These are phyloP conservation scores for Gossypium laxum DNA, from an alignment of 441 rosid genomes.

Conservation along the genomic window DNA sequence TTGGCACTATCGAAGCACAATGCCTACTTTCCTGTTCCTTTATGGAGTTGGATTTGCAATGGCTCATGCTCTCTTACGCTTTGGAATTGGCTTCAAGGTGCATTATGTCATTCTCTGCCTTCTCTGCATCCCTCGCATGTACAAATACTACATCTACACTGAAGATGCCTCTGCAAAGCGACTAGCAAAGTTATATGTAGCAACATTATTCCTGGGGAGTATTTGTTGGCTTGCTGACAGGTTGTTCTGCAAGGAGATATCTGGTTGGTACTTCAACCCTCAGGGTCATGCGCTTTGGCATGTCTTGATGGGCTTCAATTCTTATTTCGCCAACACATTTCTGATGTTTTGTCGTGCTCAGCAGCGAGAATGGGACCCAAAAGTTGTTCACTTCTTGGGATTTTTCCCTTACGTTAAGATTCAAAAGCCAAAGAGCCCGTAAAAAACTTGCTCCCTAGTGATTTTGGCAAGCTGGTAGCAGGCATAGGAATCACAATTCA, in stretches of 20 bases:
- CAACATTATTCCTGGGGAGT: conserved; percentile 43
- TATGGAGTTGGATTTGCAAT: conserved; percentile 73
- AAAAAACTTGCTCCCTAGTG: conserved; percentile 13
- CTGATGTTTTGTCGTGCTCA: conserved; percentile 90
- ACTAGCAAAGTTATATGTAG: conserved; percentile 62
- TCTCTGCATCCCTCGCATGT: conserved; percentile 78
- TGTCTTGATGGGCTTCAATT: conserved; percentile 69
- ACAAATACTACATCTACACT: conserved; percentile 88
- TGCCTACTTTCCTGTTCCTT: conserved; percentile 77
- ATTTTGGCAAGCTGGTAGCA: conserved; percentile 1
- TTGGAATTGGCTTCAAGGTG: conserved; percentile 75
- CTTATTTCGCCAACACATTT: conserved; percentile 71
- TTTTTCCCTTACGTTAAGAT: conserved; percentile 67
- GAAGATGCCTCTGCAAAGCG: conserved; percentile 49
- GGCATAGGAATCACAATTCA: not conserved
- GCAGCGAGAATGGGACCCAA: conserved; percentile 66
- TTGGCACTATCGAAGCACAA: conserved; percentile 87
- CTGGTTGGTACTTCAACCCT: conserved; percentile 56
- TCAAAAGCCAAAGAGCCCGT: conserved; percentile 58
- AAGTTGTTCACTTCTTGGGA: conserved; percentile 46
- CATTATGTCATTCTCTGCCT: conserved; percentile 69
- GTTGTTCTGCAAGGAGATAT: conserved; percentile 42
- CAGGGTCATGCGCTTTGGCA: conserved; percentile 91
- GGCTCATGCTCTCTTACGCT: conserved; percentile 50
- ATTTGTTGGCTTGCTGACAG: conserved; percentile 71